Conservation (phyloP, 257 asterid species). For the Solanum bukasovii region DNA sequence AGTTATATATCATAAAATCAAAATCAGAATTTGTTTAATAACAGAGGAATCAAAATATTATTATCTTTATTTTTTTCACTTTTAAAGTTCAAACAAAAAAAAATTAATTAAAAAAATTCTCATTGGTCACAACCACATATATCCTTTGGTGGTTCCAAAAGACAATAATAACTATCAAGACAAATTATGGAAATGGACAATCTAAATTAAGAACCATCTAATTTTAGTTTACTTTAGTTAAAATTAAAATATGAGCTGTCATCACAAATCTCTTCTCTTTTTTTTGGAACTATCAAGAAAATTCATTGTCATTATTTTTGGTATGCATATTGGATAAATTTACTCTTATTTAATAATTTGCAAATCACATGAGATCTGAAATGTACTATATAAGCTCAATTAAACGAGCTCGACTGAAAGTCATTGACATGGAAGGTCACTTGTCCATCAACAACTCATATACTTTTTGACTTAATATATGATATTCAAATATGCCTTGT, state of each 20-base stretch:
- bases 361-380: background rate
- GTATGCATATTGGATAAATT: background rate
- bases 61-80: background rate
- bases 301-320: background rate
- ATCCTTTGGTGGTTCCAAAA: background rate
- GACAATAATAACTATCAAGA: background rate
- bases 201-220: background rate
- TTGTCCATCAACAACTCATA: background rate
- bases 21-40: background rate
- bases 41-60: background rate
- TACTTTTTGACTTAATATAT: background rate
- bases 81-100: background rate
- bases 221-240: background rate
- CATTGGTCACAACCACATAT: background rate
- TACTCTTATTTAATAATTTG: background rate
- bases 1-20: background rate
- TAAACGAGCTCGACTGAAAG: background rate
- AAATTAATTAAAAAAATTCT: background rate
- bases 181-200: background rate
- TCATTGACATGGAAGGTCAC: background rate
- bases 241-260: background rate
- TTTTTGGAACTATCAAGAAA: background rate
- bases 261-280: background rate
- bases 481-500: background rate
- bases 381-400: background rate